Evolutionary conservation across 2,329 filamentous ascomycete species (phyloP).

Genomic region (Cladobotryum mycophilum): DNA sequence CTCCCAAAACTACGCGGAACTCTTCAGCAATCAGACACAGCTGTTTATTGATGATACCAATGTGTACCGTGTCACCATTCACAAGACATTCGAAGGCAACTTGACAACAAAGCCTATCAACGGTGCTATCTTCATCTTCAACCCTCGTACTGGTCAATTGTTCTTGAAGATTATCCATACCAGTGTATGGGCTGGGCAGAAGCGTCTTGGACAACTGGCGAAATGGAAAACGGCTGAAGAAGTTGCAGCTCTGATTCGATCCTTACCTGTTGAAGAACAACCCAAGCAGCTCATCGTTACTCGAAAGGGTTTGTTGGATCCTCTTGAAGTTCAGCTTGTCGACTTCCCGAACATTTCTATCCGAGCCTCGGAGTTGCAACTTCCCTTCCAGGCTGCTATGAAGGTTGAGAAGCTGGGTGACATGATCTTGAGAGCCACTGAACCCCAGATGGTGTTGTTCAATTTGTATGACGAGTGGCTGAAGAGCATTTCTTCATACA

Average conservation of each 20-base stretch:
- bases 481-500: conserved; percentile 97
- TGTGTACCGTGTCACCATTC: conserved; percentile 97
- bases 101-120: conserved; percentile 99
- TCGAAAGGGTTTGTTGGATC: conserved; percentile 92
- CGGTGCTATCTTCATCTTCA: conserved; percentile 99
- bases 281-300: conserved; percentile 98
- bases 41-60: conserved; percentile 99
- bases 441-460: conserved; percentile 99
- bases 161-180: conserved; percentile 99
- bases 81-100: conserved; percentile 99
- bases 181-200: conserved; percentile 97
- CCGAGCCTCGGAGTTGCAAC: conserved; percentile 88
- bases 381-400: conserved; percentile 99
- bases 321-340: conserved; percentile 90
- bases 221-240: conserved; percentile 99
- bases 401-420: conserved; percentile 99
- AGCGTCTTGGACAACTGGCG: conserved; percentile 93
- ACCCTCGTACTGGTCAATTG: conserved; percentile 92
- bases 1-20: conserved; percentile 97
- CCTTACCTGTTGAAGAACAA: conserved; percentile 93
- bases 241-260: conserved; percentile 94
- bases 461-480: conserved; percentile 99
- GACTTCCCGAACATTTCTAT: conserved; percentile 99
- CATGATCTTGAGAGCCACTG: conserved; percentile 95
- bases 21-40: conserved; percentile 98